These are phyloP conservation scores for Elaeis oleifera DNA, from an alignment of 202 grass and related monocot species.

Conservation along the genomic window DNA sequence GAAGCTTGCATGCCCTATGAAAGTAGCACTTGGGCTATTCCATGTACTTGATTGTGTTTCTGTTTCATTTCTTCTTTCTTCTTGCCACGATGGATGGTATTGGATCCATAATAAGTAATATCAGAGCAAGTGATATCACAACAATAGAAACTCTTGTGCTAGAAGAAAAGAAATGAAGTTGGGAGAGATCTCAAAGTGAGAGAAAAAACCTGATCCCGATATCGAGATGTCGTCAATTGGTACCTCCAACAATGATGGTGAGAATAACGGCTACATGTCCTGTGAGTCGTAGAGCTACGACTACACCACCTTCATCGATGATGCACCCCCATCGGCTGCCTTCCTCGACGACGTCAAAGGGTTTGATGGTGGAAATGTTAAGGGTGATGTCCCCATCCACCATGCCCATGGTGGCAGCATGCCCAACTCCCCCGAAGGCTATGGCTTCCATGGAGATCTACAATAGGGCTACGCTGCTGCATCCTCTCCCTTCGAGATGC, in stretches of 20 bases:
- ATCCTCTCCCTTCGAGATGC: slow-evolving; percentile 3
- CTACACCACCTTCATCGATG: neutral
- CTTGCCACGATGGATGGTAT: too few relatives aligned
- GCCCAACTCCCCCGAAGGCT: slow-evolving; percentile 1
- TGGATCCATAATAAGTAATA: too few relatives aligned
- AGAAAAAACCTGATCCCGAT: neutral
- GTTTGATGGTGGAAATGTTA: neutral
- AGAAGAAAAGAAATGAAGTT: too few relatives aligned
- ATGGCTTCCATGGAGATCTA: neutral
- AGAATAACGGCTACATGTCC: slow-evolving; percentile 8
- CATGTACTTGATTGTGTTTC: too few relatives aligned
- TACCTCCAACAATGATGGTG: slow-evolving; percentile 5
- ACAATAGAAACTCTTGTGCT: too few relatives aligned
- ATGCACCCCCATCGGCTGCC: neutral
- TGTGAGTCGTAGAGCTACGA: slow-evolving; percentile 18
- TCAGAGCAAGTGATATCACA: too few relatives aligned
- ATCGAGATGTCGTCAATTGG: slow-evolving; percentile 5
- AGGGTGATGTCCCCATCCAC: slow-evolving; percentile 7
- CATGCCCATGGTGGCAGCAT: neutral
- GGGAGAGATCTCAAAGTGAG: neutral
- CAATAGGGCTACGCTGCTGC: neutral
- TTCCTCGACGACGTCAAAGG: neutral
- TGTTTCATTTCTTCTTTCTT: too few relatives aligned
- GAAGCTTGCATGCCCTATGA: too few relatives aligned
- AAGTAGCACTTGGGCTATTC: too few relatives aligned